phyloP scores from a whole-genome alignment of 225 moss, liverwort and hornwort species.

The Physcomitrellopsis africana region DNA sequence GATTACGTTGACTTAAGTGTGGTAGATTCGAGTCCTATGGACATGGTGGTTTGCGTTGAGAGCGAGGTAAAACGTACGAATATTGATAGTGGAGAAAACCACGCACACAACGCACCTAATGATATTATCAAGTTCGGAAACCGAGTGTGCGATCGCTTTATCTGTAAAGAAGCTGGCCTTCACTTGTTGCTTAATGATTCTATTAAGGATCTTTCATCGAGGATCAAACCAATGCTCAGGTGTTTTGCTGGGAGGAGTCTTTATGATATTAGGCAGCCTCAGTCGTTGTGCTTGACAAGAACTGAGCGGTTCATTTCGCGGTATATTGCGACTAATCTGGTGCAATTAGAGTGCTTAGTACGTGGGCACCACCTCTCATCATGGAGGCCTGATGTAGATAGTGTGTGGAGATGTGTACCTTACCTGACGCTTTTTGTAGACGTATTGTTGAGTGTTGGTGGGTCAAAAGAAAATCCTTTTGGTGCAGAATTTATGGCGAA shows the following conservation, averaged over 20 bases:
- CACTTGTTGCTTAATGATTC: background rate
- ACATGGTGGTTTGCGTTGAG: slow-evolving; percentile 21
- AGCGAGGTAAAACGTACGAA: slow-evolving; percentile 29
- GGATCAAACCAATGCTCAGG: background rate
- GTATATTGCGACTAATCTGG: slow-evolving; percentile 52
- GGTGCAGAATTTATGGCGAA: slow-evolving; percentile 21
- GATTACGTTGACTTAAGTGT: slow-evolving; percentile 19
- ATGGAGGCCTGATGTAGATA: slow-evolving; percentile 39
- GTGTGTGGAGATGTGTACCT: no score
- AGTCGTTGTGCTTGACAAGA: slow-evolving; percentile 34
- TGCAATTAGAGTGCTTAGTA: slow-evolving; percentile 44
- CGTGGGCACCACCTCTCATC: slow-evolving; percentile 34
- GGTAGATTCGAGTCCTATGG: slow-evolving; percentile 23
- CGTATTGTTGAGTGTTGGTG: slow-evolving; percentile 28
- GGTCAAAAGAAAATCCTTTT: slow-evolving; percentile 13
- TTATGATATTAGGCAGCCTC: slow-evolving; percentile 21
- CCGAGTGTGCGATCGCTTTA: slow-evolving; percentile 2
- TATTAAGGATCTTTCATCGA: background rate
- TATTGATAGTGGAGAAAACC: slow-evolving; percentile 15
- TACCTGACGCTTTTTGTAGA: slow-evolving; percentile 45
- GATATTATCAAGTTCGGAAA: slow-evolving; percentile 10
- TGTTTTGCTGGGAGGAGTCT: slow-evolving; percentile 3
- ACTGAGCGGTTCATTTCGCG: slow-evolving; percentile 44
- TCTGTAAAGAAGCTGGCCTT: slow-evolving; percentile 11
- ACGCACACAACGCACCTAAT: background rate